Evolutionary conservation across 345 rosid genomes (phyloP).

Genomic region (Pseudoturritis turrita): DNA sequence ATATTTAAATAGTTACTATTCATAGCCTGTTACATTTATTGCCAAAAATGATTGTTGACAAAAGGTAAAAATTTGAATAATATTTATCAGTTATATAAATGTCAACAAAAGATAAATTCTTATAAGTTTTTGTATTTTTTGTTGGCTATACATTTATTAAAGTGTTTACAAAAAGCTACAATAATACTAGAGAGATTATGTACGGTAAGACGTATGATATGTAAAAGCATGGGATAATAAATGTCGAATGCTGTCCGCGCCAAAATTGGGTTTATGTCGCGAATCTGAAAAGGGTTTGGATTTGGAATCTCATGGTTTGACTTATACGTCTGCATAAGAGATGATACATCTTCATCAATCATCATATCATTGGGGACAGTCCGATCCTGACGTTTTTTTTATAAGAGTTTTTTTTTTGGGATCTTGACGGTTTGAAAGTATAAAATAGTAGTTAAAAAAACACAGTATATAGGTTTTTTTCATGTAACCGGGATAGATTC

Average conservation of each 20-base stretch:
- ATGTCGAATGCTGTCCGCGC: background rate
- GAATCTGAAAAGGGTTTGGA: slow-evolving; percentile 33
- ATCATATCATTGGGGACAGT: background rate
- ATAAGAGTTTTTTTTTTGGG: too few relatives aligned
- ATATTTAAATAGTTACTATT: background rate
- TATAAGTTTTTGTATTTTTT: background rate
- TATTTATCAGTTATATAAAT: background rate
- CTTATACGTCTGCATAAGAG: slow-evolving; percentile 14
- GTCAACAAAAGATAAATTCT: background rate
- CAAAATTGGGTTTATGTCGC: slow-evolving; percentile 10
- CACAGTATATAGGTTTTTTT: too few relatives aligned
- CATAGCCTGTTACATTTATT: background rate
- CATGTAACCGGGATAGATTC: too few relatives aligned
- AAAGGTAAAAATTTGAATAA: background rate
- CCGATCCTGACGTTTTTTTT: slow-evolving; percentile 15
- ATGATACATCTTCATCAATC: slow-evolving; percentile 22
- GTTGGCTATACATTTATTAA: background rate
- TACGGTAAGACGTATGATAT: background rate
- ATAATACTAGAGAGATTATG: background rate
- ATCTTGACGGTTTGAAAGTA: too few relatives aligned
- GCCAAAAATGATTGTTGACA: background rate
- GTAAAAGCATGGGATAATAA: background rate
- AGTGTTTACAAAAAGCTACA: background rate
- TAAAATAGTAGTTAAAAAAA: too few relatives aligned
- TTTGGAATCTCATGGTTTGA: slow-evolving; percentile 29